Evolutionary conservation across 257 asterid genomes (phyloP).

Genomic region (Rubia yunnanensis): DNA sequence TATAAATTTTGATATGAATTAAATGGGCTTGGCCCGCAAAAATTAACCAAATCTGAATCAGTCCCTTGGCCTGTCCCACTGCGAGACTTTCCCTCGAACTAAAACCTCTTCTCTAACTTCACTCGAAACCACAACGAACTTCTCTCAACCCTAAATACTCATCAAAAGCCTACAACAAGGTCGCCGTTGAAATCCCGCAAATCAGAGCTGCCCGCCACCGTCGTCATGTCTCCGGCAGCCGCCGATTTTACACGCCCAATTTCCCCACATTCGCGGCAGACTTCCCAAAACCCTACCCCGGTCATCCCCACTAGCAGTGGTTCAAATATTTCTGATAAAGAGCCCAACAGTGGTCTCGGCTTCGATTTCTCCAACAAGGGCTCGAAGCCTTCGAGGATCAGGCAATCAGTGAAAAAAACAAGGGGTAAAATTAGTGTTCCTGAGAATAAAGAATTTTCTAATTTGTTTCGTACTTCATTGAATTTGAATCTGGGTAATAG

Average conservation of each 20-base stretch:
- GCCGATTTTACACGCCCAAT: conserved; percentile 16
- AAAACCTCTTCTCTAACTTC: neutral
- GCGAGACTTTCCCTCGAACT: no score
- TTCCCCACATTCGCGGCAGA: conserved; percentile 11
- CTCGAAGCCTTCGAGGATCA: conserved; percentile 14
- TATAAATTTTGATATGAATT: no score
- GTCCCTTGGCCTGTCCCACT: no score
- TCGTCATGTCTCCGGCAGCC: conserved; percentile 20
- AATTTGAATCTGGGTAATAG: conserved; percentile 18
- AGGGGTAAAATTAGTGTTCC: conserved; percentile 1
- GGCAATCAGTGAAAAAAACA: conserved; percentile 10
- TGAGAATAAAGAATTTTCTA: neutral
- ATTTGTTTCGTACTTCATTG: neutral
- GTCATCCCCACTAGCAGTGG: conserved; percentile 14
- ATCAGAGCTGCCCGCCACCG: neutral
- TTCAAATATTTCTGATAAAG: neutral
- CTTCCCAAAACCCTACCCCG: conserved; percentile 24
- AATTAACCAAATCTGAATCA: no score
- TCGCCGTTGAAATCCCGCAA: neutral
- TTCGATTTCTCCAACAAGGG: conserved; percentile 22
- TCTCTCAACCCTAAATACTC: neutral
- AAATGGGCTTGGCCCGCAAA: no score
- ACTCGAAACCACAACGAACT: neutral
- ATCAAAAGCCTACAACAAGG: neutral
- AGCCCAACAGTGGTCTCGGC: neutral